phyloP scores from a whole-genome alignment of 306 rosid species.

The Morella rubra region DNA sequence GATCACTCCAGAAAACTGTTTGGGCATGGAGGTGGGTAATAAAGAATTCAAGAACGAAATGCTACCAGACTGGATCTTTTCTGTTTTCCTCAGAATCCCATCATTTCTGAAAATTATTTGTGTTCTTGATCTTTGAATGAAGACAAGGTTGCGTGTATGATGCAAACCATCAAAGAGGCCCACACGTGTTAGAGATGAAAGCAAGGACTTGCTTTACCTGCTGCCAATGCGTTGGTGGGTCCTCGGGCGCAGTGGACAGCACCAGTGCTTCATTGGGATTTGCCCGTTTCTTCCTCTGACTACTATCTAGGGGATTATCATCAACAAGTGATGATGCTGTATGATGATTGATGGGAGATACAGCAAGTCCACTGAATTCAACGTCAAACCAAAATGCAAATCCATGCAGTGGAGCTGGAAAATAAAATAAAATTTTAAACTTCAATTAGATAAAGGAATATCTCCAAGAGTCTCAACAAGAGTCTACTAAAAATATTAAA shows the following conservation, averaged over 20 bases:
- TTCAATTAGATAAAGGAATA: constrained; percentile 4
- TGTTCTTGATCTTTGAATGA: not conserved
- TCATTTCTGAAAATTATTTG: not conserved
- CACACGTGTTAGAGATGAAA: not conserved
- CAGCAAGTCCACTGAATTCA: constrained; percentile 72
- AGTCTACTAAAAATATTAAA: constrained; percentile 11
- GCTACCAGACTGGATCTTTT: not conserved
- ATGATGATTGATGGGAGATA: constrained; percentile 42
- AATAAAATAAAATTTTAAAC: constrained; percentile 17
- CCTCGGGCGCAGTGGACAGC: constrained; percentile 98
- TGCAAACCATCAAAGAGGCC: not conserved
- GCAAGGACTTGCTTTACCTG: constrained; percentile 54
- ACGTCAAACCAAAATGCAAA: constrained; percentile 99
- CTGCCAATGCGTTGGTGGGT: constrained; percentile 99
- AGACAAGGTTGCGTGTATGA: not conserved
- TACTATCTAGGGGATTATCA: constrained; percentile 57
- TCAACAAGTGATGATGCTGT: constrained; percentile 35
- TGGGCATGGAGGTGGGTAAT: not conserved
- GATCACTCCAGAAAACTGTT: not conserved
- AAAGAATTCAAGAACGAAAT: not conserved
- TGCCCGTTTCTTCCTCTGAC: constrained; percentile 72
- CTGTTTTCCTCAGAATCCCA: not conserved
- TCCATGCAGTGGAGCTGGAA: constrained; percentile 96
- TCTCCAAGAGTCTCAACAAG: not conserved
- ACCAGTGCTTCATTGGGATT: constrained; percentile 75